A percentile compares a stretch with the other conserved stretches of the same genome.
These are phyloP conservation scores for Raddia distichophylla DNA, from an alignment of 176 grass and related monocot genomes.

Conservation along the genomic window DNA sequence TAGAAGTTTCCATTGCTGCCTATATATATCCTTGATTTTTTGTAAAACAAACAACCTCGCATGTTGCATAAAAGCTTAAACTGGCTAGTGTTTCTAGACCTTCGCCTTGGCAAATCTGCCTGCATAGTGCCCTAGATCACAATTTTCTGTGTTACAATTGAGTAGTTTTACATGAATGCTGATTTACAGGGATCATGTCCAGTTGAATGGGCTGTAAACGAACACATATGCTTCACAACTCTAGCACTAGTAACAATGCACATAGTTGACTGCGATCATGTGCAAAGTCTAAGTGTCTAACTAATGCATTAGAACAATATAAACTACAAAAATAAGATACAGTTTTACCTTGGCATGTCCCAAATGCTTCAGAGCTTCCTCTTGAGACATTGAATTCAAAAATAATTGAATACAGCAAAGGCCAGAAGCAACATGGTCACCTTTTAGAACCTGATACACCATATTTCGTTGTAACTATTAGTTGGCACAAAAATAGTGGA, in stretches of 20 bases:
- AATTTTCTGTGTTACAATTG: neutral
- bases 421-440: slow-evolving; percentile 90
- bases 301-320: slow-evolving; percentile 30
- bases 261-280: slow-evolving; percentile 25
- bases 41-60: neutral
- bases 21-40: neutral
- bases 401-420: slow-evolving; percentile 95
- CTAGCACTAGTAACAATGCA: neutral
- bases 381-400: slow-evolving; percentile 89
- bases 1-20: neutral
- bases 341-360: slow-evolving; percentile 75
- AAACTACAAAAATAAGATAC: slow-evolving; percentile 13
- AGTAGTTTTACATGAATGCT: neutral
- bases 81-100: slow-evolving; percentile 16
- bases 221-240: slow-evolving; percentile 27
- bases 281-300: slow-evolving; percentile 19
- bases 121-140: neutral
- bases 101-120: neutral
- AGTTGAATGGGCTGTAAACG: slow-evolving; percentile 8
- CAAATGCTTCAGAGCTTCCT: slow-evolving; percentile 91
- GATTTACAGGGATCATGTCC: slow-evolving; percentile 1
- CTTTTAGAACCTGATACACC: slow-evolving; percentile 79
- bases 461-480: slow-evolving; percentile 35
- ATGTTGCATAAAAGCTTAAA: slow-evolving; percentile 1
- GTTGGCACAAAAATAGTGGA: slow-evolving; percentile 20